Percentiles rank a stretch among this genome's conserved stretches.
Conservation (phyloP, 2,329 filamentous ascomycete genomes). For the Beauveria medogensis region DNA sequence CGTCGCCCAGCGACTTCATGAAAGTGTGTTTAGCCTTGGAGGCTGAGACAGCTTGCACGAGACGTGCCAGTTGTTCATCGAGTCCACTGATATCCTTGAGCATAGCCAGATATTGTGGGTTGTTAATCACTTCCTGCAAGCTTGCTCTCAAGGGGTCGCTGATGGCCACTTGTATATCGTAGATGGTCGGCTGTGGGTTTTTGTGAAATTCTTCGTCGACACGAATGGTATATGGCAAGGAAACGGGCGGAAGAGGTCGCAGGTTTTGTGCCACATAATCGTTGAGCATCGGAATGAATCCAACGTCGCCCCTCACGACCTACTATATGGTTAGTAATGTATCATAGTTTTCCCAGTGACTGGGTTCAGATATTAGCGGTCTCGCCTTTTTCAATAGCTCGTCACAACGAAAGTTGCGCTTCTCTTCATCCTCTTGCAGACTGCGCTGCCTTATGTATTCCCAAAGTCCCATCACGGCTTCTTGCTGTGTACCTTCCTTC, state of each 20-base stretch:
- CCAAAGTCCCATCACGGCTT: constrained; percentile 87
- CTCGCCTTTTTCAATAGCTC: constrained; percentile 68
- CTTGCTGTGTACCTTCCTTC: constrained; percentile 76
- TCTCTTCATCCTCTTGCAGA: constrained; percentile 90
- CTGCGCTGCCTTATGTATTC: constrained; percentile 84
- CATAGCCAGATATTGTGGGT: constrained; percentile 60
- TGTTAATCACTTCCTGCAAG: constrained; percentile 57
- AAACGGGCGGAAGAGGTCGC: constrained; percentile 69
- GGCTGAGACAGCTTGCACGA: constrained; percentile 74
- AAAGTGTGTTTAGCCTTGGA: constrained; percentile 90
- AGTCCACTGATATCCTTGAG: constrained; percentile 68
- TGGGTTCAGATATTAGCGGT: not conserved
- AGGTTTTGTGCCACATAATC: constrained; percentile 75
- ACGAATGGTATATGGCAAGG: constrained; percentile 85
- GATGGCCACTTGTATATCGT: constrained; percentile 78
- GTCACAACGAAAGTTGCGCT: constrained; percentile 86
- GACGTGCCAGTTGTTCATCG: constrained; percentile 77
- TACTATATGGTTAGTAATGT: constrained; percentile 25
- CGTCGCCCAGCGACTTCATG: constrained; percentile 66
- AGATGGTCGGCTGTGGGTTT: constrained; percentile 69
- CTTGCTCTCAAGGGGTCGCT: constrained; percentile 71
- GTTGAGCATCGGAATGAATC: constrained; percentile 79
- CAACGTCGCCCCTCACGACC: constrained; percentile 68
- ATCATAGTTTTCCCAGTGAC: not conserved
- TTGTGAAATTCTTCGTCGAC: constrained; percentile 79